Evolutionary conservation across 2,329 filamentous ascomycete genomes (phyloP).

Genomic region (Colletotrichum chlorophyti): DNA sequence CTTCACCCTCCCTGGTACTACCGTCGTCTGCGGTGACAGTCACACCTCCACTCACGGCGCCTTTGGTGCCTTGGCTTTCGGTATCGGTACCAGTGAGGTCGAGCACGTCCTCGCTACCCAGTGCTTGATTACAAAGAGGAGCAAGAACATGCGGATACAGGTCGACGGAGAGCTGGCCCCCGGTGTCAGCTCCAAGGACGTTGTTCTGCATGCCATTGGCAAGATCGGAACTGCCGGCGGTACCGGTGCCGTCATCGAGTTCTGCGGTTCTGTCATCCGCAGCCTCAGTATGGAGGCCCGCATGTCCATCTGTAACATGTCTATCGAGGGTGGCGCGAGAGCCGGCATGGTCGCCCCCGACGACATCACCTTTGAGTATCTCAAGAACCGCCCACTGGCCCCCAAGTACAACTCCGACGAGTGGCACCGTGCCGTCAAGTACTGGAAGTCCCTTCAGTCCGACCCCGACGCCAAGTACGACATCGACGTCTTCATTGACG

Average conservation of each 20-base stretch:
- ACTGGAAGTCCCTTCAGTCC: slow-evolving; percentile 87
- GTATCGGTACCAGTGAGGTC: slow-evolving; percentile 97
- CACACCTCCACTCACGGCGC: slow-evolving; percentile 98
- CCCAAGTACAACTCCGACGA: slow-evolving; percentile 83
- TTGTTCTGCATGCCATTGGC: slow-evolving; percentile 92
- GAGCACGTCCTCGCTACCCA: slow-evolving; percentile 98
- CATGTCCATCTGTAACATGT: slow-evolving; percentile 99
- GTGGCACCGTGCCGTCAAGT: slow-evolving; percentile 87
- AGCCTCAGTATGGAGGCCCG: slow-evolving; percentile 92
- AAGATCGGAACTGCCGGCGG: slow-evolving; percentile 94
- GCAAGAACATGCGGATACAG: slow-evolving; percentile 98
- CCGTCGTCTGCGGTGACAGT: slow-evolving; percentile 96
- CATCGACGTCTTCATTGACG: slow-evolving; percentile 86
- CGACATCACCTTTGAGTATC: slow-evolving; percentile 91
- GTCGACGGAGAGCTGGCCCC: slow-evolving; percentile 89
- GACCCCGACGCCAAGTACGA: slow-evolving; percentile 92
- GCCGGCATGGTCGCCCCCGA: slow-evolving; percentile 98
- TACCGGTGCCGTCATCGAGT: slow-evolving; percentile 94
- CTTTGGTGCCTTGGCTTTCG: slow-evolving; percentile 92
- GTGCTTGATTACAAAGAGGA: slow-evolving; percentile 90
- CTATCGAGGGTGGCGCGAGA: slow-evolving; percentile 93
- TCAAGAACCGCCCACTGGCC: slow-evolving; percentile 88
- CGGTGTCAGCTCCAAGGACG: slow-evolving; percentile 95
- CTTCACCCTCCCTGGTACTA: slow-evolving; percentile 96
- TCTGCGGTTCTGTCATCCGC: slow-evolving; percentile 93